Evolutionary conservation across 306 rosid genomes (phyloP).

Genomic region (Prunus campanulata): DNA sequence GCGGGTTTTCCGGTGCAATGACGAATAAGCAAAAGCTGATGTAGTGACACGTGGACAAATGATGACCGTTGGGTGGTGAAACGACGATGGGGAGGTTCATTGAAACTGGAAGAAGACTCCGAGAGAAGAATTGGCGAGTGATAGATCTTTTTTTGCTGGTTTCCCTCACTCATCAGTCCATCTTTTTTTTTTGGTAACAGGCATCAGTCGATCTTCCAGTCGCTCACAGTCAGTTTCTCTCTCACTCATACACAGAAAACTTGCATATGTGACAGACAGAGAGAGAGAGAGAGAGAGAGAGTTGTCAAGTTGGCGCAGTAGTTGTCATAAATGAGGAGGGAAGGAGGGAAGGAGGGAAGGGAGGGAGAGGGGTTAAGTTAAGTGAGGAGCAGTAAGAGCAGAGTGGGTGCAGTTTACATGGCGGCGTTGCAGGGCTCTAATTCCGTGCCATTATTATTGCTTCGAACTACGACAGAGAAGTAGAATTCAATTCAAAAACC

Average conservation of each 20-base stretch:
- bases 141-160: slow-evolving; percentile 49
- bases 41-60: slow-evolving; percentile 47
- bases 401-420: slow-evolving; percentile 81
- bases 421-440: slow-evolving; percentile 98
- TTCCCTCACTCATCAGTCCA: neutral
- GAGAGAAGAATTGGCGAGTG: slow-evolving; percentile 40
- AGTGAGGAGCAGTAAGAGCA: slow-evolving; percentile 12
- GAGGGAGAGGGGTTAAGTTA: neutral
- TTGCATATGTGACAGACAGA: slow-evolving; percentile 8
- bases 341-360: neutral
- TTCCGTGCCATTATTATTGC: slow-evolving; percentile 71
- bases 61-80: slow-evolving; percentile 40
- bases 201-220: neutral
- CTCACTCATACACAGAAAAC: neutral
- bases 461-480: slow-evolving; percentile 33
- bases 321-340: slow-evolving; percentile 22
- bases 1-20: slow-evolving; percentile 92
- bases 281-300: slow-evolving; percentile 24
- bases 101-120: slow-evolving; percentile 58
- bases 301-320: neutral
- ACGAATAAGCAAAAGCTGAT: slow-evolving; percentile 65
- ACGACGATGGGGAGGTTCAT: slow-evolving; percentile 37
- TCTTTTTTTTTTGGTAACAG: too few relatives aligned
- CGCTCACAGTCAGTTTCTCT: slow-evolving; percentile 2
- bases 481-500: slow-evolving; percentile 26